A percentile compares a stretch with the other conserved stretches of the same genome.
These are phyloP conservation scores for Mycocentrospora acerina DNA, from an alignment of 2,329 filamentous ascomycete species.

Conservation along the genomic window DNA sequence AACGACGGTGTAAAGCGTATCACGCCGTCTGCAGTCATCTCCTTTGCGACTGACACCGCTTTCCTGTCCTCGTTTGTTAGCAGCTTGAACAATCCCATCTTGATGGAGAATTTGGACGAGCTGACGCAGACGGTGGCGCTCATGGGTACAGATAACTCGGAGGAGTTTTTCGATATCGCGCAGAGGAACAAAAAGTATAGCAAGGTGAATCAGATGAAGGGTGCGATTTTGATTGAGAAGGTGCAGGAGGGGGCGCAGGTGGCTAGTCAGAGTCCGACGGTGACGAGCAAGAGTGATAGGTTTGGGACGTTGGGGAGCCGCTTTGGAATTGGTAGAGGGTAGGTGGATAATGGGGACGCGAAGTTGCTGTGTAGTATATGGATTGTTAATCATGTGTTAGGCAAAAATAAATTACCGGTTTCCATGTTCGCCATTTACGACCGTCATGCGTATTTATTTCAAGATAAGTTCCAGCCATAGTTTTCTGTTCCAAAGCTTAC, in stretches of 20 bases:
- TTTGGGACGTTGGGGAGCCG: constrained; percentile 39
- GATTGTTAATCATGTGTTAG: not conserved
- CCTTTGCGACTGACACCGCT: constrained; percentile 78
- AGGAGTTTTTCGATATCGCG: constrained; percentile 93
- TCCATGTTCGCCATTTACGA: no score
- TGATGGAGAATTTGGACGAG: constrained; percentile 88
- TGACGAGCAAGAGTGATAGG: constrained; percentile 28
- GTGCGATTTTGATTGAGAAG: constrained; percentile 87
- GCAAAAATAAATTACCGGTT: not conserved
- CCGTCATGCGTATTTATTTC: no score
- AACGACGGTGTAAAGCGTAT: constrained; percentile 80
- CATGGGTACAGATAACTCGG: constrained; percentile 83
- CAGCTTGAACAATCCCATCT: constrained; percentile 81
- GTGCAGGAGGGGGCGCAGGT: constrained; percentile 39
- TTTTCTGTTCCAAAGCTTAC: no score
- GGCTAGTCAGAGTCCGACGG: constrained; percentile 34
- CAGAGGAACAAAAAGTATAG: constrained; percentile 91
- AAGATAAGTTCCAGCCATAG: no score
- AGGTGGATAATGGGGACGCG: no score
- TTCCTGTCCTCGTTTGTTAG: constrained; percentile 87
- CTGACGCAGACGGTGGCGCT: constrained; percentile 88
- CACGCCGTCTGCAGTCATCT: constrained; percentile 79
- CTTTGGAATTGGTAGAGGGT: constrained; percentile 29
- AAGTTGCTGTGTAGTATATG: not conserved
- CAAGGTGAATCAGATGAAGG: constrained; percentile 87